phyloP scores from a whole-genome alignment of 2,329 filamentous ascomycete species.

The Apiospora koreana region DNA sequence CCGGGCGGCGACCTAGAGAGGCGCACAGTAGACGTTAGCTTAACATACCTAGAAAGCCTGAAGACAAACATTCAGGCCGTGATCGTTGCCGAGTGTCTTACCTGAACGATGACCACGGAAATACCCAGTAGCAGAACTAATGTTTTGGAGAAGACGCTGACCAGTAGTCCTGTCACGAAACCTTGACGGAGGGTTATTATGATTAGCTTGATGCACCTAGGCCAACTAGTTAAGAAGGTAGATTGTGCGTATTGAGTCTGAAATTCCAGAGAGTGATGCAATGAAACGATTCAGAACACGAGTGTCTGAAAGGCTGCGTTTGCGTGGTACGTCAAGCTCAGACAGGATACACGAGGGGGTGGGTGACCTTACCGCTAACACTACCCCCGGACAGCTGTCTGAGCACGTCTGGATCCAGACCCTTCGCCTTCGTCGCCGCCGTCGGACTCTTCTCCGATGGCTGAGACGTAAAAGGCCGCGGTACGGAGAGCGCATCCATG shows the following conservation, averaged over 20 bases:
- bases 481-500: slow-evolving; percentile 23
- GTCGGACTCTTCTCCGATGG: slow-evolving; percentile 14
- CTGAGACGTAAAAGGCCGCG: slow-evolving; percentile 16
- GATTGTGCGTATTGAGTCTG: not conserved
- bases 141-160: slow-evolving; percentile 71
- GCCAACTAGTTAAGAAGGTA: not conserved
- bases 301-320: slow-evolving; percentile 15
- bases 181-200: slow-evolving; percentile 40
- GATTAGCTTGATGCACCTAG: not conserved
- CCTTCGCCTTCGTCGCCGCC: slow-evolving; percentile 16
- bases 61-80: slow-evolving; percentile 11
- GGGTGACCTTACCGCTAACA: slow-evolving; percentile 45
- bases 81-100: slow-evolving; percentile 32
- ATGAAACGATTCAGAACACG: not conserved
- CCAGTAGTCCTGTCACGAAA: slow-evolving; percentile 62
- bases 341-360: not conserved
- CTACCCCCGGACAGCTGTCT: slow-evolving; percentile 57
- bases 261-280: not conserved
- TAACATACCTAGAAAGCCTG: not conserved
- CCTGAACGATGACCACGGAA: slow-evolving; percentile 63
- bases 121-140: slow-evolving; percentile 68
- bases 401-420: slow-evolving; percentile 39
- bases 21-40: not conserved
- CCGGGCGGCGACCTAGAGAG: slow-evolving; percentile 31
- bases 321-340: not conserved